phyloP scores from a whole-genome alignment of 1,284 basidiomycete species.

The Ceratobasidium papillatum region DNA sequence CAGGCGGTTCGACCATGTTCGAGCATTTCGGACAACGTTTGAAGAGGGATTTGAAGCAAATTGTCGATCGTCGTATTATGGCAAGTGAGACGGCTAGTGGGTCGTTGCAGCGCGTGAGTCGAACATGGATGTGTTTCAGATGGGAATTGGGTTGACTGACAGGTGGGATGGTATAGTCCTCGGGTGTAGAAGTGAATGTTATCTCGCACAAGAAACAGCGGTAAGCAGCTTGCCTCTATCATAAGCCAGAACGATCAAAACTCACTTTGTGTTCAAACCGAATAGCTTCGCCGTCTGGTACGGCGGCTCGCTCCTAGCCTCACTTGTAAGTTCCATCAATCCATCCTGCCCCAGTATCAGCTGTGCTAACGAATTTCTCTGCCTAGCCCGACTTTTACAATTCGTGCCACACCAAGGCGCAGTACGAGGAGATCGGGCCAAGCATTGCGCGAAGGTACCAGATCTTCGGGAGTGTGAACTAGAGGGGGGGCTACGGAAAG shows the following conservation, averaged over 20 bases:
- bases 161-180: conserved; percentile 66
- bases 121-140: conserved; percentile 44
- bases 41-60: conserved; percentile 92
- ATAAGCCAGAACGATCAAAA: neutral
- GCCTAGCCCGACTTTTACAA: conserved; percentile 92
- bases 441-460: conserved; percentile 95
- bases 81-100: conserved; percentile 80
- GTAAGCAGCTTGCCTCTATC: conserved; percentile 52
- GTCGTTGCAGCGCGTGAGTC: conserved; percentile 71
- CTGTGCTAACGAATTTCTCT: conserved; percentile 31
- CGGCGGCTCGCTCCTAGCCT: conserved; percentile 93
- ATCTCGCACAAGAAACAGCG: conserved; percentile 98
- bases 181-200: conserved; percentile 95
- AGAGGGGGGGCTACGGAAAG: conserved; percentile 25
- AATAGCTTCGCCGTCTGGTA: conserved; percentile 95
- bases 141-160: neutral
- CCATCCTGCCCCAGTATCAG: conserved; percentile 20
- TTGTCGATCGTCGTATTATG: conserved; percentile 92
- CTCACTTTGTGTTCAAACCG: conserved; percentile 42
- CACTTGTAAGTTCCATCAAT: conserved; percentile 67
- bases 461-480: conserved; percentile 91
- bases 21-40: conserved; percentile 96
- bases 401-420: conserved; percentile 96
- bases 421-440: conserved; percentile 97
- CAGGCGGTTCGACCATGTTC: conserved; percentile 97